A percentile compares a stretch with the other conserved stretches of the same genome.
phyloP scores from a whole-genome alignment of 2,329 filamentous ascomycete species.

The Neophaeococcomyces aloes region DNA sequence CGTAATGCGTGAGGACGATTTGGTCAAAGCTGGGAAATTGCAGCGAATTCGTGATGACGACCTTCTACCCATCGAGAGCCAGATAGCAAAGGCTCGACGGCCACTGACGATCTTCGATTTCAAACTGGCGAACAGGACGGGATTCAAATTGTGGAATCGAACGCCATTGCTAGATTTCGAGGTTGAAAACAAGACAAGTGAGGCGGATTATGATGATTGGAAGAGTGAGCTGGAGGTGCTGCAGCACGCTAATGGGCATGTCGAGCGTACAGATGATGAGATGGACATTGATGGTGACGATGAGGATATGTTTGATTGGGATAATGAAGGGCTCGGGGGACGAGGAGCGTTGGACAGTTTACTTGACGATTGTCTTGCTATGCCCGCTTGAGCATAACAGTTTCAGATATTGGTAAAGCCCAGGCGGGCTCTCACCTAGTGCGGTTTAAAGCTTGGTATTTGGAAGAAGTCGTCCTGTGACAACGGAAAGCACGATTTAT shows the following conservation, averaged over 20 bases:
- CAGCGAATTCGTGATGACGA: constrained; percentile 60
- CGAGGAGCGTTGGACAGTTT: constrained; percentile 25
- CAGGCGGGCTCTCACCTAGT: too few species aligned
- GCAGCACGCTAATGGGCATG: constrained; percentile 12
- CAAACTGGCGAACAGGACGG: constrained; percentile 62
- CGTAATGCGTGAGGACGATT: constrained; percentile 64
- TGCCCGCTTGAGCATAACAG: constrained; percentile 10
- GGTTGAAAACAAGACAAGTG: constrained; percentile 60
- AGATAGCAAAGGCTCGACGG: constrained; percentile 59
- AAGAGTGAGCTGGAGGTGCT: constrained; percentile 31
- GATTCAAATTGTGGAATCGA: constrained; percentile 63
- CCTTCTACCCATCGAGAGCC: constrained; percentile 69
- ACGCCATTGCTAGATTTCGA: constrained; percentile 65
- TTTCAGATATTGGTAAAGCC: too few species aligned
- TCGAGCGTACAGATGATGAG: constrained; percentile 12
- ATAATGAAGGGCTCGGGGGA: constrained; percentile 40
- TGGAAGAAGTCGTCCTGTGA: too few species aligned
- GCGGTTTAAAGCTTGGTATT: too few species aligned
- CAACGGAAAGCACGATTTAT: too few species aligned
- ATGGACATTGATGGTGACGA: constrained; percentile 39
- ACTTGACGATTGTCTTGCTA: constrained; percentile 32
- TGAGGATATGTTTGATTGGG: constrained; percentile 41
- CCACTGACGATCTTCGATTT: constrained; percentile 70
- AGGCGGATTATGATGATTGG: constrained; percentile 63
- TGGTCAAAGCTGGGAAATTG: constrained; percentile 61